Conservation (phyloP, 140 eudicot species). For the Bidens hawaiensis region DNA sequence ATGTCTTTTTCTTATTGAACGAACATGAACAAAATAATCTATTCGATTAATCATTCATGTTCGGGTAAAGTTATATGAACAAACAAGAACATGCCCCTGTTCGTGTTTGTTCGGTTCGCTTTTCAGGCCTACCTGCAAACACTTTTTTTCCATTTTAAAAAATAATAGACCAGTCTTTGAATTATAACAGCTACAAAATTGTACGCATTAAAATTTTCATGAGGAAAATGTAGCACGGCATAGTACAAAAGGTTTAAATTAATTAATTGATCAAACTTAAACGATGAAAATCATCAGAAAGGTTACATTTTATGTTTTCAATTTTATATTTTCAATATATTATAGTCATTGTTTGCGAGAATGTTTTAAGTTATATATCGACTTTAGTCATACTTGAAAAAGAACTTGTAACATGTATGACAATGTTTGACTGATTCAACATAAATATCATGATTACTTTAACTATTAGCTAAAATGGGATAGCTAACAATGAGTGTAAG, state of each 20-base stretch:
- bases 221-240: neutral
- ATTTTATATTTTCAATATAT: neutral
- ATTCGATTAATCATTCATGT: no score
- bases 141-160: neutral
- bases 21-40: no score
- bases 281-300: no score
- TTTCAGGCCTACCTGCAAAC: no score
- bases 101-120: no score
- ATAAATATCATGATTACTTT: neutral
- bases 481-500: constrained; percentile 8
- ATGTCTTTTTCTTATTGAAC: no score
- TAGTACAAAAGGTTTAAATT: neutral
- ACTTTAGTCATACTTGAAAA: neutral
- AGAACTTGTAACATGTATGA: neutral
- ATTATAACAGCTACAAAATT: neutral
- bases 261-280: no score
- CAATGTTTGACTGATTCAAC: neutral
- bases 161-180: neutral
- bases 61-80: no score
- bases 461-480: constrained; percentile 1
- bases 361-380: neutral
- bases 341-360: neutral
- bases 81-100: no score
- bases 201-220: neutral
- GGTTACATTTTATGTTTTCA: no score